Evolutionary conservation across 208 protist genomes (phyloP).

Genomic region (Trypanosoma avium): DNA sequence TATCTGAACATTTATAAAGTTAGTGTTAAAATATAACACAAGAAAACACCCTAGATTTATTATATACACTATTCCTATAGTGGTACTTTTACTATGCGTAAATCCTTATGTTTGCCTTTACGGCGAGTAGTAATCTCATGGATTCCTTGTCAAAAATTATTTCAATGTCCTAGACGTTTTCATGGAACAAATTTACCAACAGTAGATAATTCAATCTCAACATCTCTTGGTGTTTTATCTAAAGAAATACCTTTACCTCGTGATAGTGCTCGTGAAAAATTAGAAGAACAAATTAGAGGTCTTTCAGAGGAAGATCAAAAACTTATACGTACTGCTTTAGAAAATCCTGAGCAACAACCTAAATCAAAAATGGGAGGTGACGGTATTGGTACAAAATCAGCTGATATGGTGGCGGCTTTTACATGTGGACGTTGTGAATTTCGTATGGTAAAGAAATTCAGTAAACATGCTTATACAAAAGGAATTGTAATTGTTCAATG

Average conservation of each 20-base stretch:
- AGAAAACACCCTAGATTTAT: no score
- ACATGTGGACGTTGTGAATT: constrained; percentile 86
- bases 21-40: no score
- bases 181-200: constrained; percentile 4
- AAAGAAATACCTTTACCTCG: constrained; percentile 8
- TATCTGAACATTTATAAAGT: constrained; percentile 7
- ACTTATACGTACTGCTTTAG: constrained; percentile 61
- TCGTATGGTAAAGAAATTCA: constrained; percentile 91
- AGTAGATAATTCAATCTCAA: neutral
- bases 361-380: constrained; percentile 73
- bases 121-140: neutral
- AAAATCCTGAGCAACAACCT: constrained; percentile 41
- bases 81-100: constrained; percentile 1
- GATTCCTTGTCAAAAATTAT: neutral
- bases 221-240: neutral
- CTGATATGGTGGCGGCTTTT: constrained; percentile 89
- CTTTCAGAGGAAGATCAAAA: constrained; percentile 60
- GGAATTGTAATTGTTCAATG: constrained; percentile 93
- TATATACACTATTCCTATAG: no score
- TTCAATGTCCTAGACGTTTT: constrained; percentile 8
- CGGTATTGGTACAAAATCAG: constrained; percentile 73
- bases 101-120: neutral
- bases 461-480: constrained; percentile 89
- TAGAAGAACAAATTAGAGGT: constrained; percentile 37
- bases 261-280: constrained; percentile 6